These are phyloP conservation scores for Fraxinus baroniana DNA, from an alignment of 305 asterid genomes.

Conservation along the genomic window DNA sequence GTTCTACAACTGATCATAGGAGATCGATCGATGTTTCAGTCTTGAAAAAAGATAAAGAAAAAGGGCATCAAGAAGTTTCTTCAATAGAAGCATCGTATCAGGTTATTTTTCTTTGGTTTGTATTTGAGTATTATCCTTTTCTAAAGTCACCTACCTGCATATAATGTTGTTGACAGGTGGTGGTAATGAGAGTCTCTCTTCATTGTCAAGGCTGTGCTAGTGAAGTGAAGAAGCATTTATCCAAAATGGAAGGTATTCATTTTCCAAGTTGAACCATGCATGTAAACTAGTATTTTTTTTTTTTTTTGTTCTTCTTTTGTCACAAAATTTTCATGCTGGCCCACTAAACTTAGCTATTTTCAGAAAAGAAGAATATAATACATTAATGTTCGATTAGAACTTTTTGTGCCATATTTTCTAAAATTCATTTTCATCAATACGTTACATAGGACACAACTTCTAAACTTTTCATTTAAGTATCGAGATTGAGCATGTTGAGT, in stretches of 20 bases:
- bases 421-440: not conserved
- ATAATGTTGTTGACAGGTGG: conserved; percentile 45
- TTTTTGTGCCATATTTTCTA: not conserved
- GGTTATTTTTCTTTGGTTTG: conserved; percentile 18
- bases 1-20: conserved; percentile 4
- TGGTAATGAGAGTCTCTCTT: conserved; percentile 80
- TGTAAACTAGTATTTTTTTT: not conserved
- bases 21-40: conserved; percentile 28
- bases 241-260: conserved; percentile 75
- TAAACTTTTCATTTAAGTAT: no score
- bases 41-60: conserved; percentile 29
- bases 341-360: not conserved
- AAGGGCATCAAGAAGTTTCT: conserved; percentile 25
- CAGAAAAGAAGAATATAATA: not conserved
- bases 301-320: not conserved
- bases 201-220: conserved; percentile 91
- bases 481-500: not conserved
- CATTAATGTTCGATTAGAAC: not conserved
- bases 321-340: not conserved
- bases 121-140: not conserved
- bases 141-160: not conserved
- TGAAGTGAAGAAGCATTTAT: conserved; percentile 68
- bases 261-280: not conserved
- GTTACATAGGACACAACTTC: no score
- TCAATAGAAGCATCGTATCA: conserved; percentile 40